Evolutionary conservation across 2,329 filamentous ascomycete species (phyloP).

Genomic region (Trichoderma afroharzianum): DNA sequence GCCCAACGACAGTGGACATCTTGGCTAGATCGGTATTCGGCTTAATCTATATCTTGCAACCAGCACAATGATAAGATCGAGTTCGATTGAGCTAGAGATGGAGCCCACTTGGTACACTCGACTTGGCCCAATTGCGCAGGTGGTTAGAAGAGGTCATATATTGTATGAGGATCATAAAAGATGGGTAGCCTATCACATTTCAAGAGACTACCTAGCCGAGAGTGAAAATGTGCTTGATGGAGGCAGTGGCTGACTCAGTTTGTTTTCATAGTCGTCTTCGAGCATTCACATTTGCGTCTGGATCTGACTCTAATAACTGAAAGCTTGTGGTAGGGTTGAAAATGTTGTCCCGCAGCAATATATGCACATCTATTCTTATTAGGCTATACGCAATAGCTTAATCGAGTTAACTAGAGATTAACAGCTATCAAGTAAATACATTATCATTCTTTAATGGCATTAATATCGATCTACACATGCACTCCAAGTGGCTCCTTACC

Average conservation of each 20-base stretch:
- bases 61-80: background rate
- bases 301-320: background rate
- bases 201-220: background rate
- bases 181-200: background rate
- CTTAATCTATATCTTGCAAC: background rate
- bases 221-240: background rate
- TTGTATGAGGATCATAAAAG: background rate
- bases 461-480: background rate
- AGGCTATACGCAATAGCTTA: too few species aligned
- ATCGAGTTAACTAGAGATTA: background rate
- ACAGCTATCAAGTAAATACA: background rate
- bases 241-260: background rate
- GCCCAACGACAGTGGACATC: background rate
- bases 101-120: background rate
- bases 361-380: background rate
- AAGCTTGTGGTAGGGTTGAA: background rate
- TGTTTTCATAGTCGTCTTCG: background rate
- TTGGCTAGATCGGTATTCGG: background rate
- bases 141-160: background rate
- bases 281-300: background rate
- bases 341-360: background rate
- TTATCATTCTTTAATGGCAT: background rate
- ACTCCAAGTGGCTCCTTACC: background rate
- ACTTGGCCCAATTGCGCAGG: background rate
- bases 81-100: background rate